Evolutionary conservation across 345 rosid species (phyloP).

Genomic region (Pistacia integerrima): DNA sequence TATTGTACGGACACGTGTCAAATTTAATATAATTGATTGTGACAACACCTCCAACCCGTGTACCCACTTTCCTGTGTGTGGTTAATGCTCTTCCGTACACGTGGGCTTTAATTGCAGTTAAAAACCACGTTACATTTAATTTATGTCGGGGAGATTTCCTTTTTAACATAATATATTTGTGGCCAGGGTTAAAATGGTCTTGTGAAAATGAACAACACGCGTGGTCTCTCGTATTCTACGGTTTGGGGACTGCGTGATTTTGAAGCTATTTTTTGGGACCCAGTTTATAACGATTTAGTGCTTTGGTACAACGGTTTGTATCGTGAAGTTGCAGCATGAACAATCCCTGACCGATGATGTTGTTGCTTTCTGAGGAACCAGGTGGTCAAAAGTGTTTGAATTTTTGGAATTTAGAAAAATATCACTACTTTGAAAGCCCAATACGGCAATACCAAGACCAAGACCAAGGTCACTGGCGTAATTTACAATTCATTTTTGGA

Average conservation of each 20-base stretch:
- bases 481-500: no score
- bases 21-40: slow-evolving; percentile 22
- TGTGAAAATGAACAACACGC: slow-evolving; percentile 13
- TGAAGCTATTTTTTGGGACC: slow-evolving; percentile 14
- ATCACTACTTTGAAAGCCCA: not conserved
- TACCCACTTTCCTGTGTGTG: slow-evolving; percentile 13
- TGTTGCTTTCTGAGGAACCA: slow-evolving; percentile 18
- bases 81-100: slow-evolving; percentile 13
- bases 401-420: not conserved
- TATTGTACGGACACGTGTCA: slow-evolving; percentile 24
- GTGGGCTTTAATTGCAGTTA: slow-evolving; percentile 19
- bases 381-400: slow-evolving; percentile 4
- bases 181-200: not conserved
- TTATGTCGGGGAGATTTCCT: not conserved
- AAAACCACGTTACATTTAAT: not conserved
- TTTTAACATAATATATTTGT: not conserved
- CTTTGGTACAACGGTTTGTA: slow-evolving; percentile 6
- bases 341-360: slow-evolving; percentile 41
- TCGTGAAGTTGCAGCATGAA: not conserved
- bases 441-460: not conserved
- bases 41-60: slow-evolving; percentile 30
- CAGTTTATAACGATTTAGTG: not conserved
- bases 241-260: not conserved
- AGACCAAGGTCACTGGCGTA: not conserved
- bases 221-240: not conserved